A percentile compares a stretch with the other conserved stretches of the same genome.
Evolutionary conservation across 2,329 filamentous ascomycete species (phyloP).

Genomic region (Rhinocladiella mackenziei): DNA sequence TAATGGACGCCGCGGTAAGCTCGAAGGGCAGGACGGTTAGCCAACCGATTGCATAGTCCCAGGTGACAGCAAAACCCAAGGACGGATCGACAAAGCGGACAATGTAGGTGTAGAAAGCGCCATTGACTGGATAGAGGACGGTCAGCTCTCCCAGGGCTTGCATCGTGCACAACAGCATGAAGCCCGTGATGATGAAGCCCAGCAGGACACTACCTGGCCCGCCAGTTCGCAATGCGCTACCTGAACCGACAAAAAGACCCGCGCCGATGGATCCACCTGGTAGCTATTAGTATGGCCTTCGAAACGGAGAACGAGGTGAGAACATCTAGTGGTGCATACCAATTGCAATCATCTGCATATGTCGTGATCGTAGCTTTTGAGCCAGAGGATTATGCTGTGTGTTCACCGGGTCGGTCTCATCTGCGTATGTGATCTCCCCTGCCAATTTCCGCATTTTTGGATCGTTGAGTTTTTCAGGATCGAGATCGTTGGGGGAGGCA

Average conservation of each 20-base stretch:
- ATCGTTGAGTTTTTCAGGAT: constrained; percentile 18
- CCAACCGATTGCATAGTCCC: constrained; percentile 34
- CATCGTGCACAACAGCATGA: constrained; percentile 50
- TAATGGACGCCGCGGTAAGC: constrained; percentile 26
- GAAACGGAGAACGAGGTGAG: neutral
- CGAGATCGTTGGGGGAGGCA: constrained; percentile 5
- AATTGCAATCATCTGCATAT: constrained; percentile 33
- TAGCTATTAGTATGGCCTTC: neutral
- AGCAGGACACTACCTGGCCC: constrained; percentile 39
- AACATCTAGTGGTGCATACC: constrained; percentile 15
- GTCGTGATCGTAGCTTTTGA: constrained; percentile 27
- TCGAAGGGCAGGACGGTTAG: constrained; percentile 27
- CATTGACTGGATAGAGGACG: constrained; percentile 68
- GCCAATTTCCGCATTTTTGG: constrained; percentile 17
- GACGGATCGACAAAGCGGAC: constrained; percentile 53
- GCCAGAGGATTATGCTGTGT: constrained; percentile 22
- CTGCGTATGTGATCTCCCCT: constrained; percentile 16
- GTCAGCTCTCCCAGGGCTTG: constrained; percentile 72
- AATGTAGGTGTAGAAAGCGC: constrained; percentile 69
- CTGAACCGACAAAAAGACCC: constrained; percentile 39
- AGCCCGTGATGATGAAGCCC: constrained; percentile 54
- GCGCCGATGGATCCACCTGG: constrained; percentile 36
- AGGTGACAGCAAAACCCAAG: constrained; percentile 43
- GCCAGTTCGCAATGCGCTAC: constrained; percentile 35
- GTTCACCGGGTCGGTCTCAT: constrained; percentile 20